phyloP scores from a whole-genome alignment of 192 early-diverging fungal species.

The Backusella morwellensis region DNA sequence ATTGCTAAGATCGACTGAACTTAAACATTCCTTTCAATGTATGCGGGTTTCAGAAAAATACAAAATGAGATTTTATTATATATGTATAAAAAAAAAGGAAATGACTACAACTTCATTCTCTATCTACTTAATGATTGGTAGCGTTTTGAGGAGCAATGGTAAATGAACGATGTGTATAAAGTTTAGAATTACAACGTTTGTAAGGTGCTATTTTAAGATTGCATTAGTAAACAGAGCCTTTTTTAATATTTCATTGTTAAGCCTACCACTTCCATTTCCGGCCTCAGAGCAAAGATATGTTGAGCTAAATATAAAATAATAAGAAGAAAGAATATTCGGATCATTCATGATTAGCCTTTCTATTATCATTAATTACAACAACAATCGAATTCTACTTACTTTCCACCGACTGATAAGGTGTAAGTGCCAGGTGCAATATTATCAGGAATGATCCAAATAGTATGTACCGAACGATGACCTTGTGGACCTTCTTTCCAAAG shows the following conservation, averaged over 20 bases:
- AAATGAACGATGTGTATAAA: neutral
- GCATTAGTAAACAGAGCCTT: neutral
- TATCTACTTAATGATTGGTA: neutral
- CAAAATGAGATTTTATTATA: neutral
- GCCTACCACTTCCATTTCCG: neutral
- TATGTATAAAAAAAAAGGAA: too few relatives aligned
- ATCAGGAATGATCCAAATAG: slow-evolving; percentile 9
- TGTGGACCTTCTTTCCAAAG: neutral
- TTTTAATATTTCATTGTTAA: neutral
- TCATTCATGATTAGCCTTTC: neutral
- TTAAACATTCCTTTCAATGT: slow-evolving; percentile 1
- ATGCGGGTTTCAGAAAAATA: neutral
- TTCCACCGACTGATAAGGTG: neutral
- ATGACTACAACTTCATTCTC: neutral
- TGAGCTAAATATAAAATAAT: neutral
- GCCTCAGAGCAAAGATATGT: neutral
- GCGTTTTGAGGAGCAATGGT: neutral
- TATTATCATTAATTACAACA: neutral
- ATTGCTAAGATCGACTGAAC: neutral
- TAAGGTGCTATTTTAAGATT: neutral
- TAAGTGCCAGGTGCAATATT: slow-evolving; percentile 5
- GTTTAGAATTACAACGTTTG: neutral
- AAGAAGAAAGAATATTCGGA: neutral
- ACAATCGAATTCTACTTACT: neutral
- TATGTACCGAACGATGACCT: neutral